Conservation (phyloP, 1,139 yeast species). For the Candida sanyaensis region DNA sequence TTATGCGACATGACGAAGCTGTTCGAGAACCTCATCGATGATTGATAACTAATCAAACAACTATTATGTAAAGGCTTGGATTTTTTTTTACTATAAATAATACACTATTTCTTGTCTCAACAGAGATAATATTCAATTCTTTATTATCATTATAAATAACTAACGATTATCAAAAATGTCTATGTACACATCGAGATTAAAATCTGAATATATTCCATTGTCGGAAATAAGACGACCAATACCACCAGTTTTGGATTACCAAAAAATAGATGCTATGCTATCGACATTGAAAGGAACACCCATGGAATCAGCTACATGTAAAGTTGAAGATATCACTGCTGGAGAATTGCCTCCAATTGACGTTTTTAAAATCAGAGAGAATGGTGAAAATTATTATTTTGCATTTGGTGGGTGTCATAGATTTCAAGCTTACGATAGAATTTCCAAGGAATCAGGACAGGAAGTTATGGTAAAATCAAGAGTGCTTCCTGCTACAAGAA, state of each 20-base stretch:
- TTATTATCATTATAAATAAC: not conserved
- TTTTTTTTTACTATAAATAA: too few species aligned
- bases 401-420: slow-evolving; percentile 89
- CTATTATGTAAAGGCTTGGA: too few species aligned
- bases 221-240: slow-evolving; percentile 73
- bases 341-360: slow-evolving; percentile 80
- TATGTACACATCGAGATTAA: slow-evolving; percentile 37
- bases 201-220: slow-evolving; percentile 61
- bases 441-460: slow-evolving; percentile 22
- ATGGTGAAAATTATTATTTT: slow-evolving; percentile 64
- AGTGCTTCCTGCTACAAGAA: slow-evolving; percentile 66
- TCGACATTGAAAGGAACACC: slow-evolving; percentile 69
- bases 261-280: slow-evolving; percentile 77
- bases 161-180: slow-evolving; percentile 26
- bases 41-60: not conserved
- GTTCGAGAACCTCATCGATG: not conserved
- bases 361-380: slow-evolving; percentile 64
- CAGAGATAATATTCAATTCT: too few species aligned
- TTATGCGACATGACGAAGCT: not conserved
- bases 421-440: slow-evolving; percentile 71
- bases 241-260: slow-evolving; percentile 74
- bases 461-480: slow-evolving; percentile 62
- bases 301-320: slow-evolving; percentile 63
- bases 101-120: too few species aligned
- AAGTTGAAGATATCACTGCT: slow-evolving; percentile 52